A percentile compares a stretch with the other conserved stretches of the same genome.
These are phyloP conservation scores for Alternaria metachromatica DNA, from an alignment of 2,329 filamentous ascomycete species.

Conservation along the genomic window DNA sequence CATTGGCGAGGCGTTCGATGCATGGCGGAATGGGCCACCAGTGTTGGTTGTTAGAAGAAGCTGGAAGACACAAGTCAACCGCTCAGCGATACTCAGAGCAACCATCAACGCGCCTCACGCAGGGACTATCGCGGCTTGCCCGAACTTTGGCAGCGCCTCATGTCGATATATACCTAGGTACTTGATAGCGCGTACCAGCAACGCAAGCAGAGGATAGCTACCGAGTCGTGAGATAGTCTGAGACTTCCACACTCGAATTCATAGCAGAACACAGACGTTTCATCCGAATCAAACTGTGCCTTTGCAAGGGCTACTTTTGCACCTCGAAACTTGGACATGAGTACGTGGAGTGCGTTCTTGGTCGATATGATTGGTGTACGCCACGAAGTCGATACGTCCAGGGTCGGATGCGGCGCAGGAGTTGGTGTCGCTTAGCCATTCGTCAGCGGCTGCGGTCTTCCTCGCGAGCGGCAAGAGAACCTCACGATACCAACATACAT, in stretches of 20 bases:
- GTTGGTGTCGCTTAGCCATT: constrained; percentile 36
- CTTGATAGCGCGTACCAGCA: constrained; percentile 68
- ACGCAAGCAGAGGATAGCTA: constrained; percentile 56
- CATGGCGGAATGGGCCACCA: constrained; percentile 32
- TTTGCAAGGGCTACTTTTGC: constrained; percentile 47
- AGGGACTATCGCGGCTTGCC: constrained; percentile 45
- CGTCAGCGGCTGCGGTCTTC: constrained; percentile 14
- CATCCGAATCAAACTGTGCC: constrained; percentile 51
- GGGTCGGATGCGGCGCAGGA: constrained; percentile 30
- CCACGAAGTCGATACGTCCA: constrained; percentile 29
- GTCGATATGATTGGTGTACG: constrained; percentile 29
- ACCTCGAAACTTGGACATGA: constrained; percentile 36
- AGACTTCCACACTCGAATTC: constrained; percentile 73
- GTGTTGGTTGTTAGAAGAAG: constrained; percentile 33
- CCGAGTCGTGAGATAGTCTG: constrained; percentile 47
- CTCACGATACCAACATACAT: neutral
- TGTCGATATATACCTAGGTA: constrained; percentile 67
- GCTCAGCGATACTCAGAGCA: constrained; percentile 40
- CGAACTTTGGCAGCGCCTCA: constrained; percentile 64
- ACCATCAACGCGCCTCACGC: constrained; percentile 42
- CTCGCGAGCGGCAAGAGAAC: constrained; percentile 3
- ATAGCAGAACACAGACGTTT: constrained; percentile 70
- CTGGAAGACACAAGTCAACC: constrained; percentile 40
- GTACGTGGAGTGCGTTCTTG: constrained; percentile 25
- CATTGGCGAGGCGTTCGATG: constrained; percentile 28